A percentile compares a stretch with the other conserved stretches of the same genome.
phyloP scores from a whole-genome alignment of 202 grass and related monocot species.

The Setaria italica region DNA sequence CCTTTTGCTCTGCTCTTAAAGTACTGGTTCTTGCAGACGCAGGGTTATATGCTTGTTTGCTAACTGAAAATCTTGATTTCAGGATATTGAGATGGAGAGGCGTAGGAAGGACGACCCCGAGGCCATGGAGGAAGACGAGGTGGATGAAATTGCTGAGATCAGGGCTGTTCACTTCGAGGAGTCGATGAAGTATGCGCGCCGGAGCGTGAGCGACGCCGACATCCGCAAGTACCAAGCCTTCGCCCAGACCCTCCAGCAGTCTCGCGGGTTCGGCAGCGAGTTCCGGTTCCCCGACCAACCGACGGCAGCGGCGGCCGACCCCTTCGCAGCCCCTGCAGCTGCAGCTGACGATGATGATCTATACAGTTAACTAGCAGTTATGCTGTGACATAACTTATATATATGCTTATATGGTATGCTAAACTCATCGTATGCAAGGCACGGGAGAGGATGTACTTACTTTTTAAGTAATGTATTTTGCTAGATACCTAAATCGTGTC shows the following conservation, averaged over 20 bases:
- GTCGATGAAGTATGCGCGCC: conserved; percentile 67
- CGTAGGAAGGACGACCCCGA: conserved; percentile 57
- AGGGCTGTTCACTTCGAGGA: conserved; percentile 64
- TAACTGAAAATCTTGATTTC: conserved; percentile 23
- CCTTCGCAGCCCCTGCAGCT: conserved; percentile 39
- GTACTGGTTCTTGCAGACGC: neutral
- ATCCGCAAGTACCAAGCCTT: conserved; percentile 98
- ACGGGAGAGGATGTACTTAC: neutral
- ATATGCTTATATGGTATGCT: neutral
- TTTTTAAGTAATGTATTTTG: conserved; percentile 16
- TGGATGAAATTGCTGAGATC: conserved; percentile 64
- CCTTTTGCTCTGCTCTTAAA: neutral
- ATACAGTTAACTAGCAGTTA: conserved; percentile 52
- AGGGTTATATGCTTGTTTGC: neutral
- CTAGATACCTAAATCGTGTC: neutral
- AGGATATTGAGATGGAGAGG: conserved; percentile 68
- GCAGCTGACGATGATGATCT: conserved; percentile 65
- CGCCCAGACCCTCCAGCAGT: conserved; percentile 89
- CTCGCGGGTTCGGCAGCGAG: conserved; percentile 77
- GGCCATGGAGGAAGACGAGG: conserved; percentile 70
- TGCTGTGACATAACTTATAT: neutral
- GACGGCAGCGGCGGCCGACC: conserved; percentile 35
- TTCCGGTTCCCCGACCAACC: conserved; percentile 75
- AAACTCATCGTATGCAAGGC: neutral
- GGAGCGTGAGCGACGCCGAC: conserved; percentile 78